These are phyloP conservation scores for Solanum lycopersicoides DNA, from an alignment of 257 asterid species.

Conservation along the genomic window DNA sequence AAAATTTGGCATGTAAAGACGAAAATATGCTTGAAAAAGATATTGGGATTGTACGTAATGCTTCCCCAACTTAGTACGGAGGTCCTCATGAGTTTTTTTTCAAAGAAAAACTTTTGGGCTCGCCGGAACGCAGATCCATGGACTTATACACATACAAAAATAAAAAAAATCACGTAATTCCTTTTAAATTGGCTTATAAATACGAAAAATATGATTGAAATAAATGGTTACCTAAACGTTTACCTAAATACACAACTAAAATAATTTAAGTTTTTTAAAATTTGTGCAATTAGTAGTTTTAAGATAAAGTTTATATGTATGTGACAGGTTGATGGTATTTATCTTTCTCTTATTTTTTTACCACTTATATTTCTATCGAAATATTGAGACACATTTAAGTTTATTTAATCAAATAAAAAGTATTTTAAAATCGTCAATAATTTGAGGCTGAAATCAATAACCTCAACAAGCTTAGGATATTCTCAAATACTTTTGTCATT, in stretches of 20 bases:
- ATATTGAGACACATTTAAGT: not conserved
- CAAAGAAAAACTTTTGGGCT: too few species aligned
- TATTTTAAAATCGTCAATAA: too few species aligned
- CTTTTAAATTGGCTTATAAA: not conserved
- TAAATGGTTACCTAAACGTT: not conserved
- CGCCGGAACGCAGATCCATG: too few species aligned
- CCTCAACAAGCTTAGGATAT: not conserved
- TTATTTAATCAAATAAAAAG: too few species aligned
- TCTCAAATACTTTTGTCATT: not conserved
- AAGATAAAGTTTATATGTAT: not conserved
- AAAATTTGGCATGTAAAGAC: too few species aligned
- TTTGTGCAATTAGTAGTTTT: not conserved
- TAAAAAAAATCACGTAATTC: fast-evolving
- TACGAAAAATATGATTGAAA: too few species aligned
- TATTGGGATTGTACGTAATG: not conserved
- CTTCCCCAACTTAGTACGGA: not conserved
- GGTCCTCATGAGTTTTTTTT: not conserved
- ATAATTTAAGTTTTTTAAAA: too few species aligned
- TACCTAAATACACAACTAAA: not conserved
- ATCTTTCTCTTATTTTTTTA: not conserved
- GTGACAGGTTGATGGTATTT: not conserved
- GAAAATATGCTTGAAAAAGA: too few species aligned
- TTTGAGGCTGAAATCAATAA: too few species aligned
- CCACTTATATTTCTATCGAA: not conserved
- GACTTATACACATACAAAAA: not conserved